Evolutionary conservation across 2,329 filamentous ascomycete genomes (phyloP).

Genomic region (Verticillium tricorpus): DNA sequence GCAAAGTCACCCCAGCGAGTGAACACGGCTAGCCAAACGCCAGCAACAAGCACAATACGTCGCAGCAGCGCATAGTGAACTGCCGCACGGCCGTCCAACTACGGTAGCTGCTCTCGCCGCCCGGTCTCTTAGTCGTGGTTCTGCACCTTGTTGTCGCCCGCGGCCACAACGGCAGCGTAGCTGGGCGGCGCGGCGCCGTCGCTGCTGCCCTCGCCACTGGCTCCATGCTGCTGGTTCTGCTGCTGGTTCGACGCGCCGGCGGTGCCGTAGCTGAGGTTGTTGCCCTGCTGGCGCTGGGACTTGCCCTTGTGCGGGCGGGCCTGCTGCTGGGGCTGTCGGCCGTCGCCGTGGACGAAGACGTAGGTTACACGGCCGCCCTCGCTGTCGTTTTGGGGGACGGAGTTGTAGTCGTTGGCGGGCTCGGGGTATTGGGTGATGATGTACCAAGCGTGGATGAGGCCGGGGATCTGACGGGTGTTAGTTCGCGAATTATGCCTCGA

Average conservation of each 20-base stretch:
- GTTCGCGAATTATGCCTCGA: conserved; percentile 15
- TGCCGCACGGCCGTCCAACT: background rate
- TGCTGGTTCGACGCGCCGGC: conserved; percentile 19
- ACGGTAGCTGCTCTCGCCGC: background rate
- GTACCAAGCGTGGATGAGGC: conserved; percentile 95
- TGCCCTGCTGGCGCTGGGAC: conserved; percentile 21
- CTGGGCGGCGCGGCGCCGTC: conserved; percentile 64
- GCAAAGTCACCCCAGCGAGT: background rate
- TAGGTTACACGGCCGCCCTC: conserved; percentile 64
- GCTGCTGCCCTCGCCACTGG: conserved; percentile 38
- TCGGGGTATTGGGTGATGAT: conserved; percentile 92
- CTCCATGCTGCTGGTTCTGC: conserved; percentile 24
- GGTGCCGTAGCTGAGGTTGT: conserved; percentile 18
- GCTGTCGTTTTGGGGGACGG: conserved; percentile 48
- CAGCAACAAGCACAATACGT: background rate
- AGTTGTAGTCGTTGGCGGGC: conserved; percentile 63
- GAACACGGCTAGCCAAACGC: background rate
- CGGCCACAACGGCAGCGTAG: conserved; percentile 81
- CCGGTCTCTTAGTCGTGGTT: conserved; percentile 42
- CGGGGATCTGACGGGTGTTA: conserved; percentile 55
- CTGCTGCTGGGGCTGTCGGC: conserved; percentile 22
- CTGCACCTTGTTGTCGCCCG: conserved; percentile 87
- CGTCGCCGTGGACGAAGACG: conserved; percentile 63
- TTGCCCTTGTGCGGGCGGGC: conserved; percentile 24
- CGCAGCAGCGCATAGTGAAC: background rate